phyloP scores from a whole-genome alignment of 306 rosid genomes.

The Cucumis melo region DNA sequence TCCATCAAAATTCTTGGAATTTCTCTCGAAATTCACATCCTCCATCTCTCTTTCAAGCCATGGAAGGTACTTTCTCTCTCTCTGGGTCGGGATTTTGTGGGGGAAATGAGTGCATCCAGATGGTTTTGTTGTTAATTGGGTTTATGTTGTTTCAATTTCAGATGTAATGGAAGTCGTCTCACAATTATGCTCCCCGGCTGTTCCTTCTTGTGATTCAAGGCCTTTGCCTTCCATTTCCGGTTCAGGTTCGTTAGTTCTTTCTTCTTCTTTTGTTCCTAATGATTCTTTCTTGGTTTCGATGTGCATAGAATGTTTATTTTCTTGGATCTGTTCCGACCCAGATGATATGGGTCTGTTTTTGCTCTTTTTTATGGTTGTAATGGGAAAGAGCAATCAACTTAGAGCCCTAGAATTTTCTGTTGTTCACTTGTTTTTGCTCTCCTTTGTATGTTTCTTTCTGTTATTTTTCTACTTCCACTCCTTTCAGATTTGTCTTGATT shows the following conservation, averaged over 20 bases:
- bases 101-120: background rate
- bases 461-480: background rate
- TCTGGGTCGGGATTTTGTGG: background rate
- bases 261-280: background rate
- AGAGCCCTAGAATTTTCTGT: background rate
- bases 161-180: constrained; percentile 34
- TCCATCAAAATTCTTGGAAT: background rate
- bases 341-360: background rate
- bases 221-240: constrained; percentile 16
- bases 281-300: background rate
- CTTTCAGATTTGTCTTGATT: background rate
- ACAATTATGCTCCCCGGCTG: constrained; percentile 15
- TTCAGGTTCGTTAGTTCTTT: constrained; percentile 22
- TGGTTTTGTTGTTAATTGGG: background rate
- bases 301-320: background rate
- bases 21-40: background rate
- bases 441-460: background rate
- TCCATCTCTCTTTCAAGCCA: constrained; percentile 12
- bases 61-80: constrained; percentile 38
- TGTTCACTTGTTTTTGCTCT: background rate
- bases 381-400: background rate
- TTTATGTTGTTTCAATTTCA: constrained; percentile 15
- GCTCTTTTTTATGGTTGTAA: background rate
- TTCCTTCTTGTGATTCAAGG: constrained; percentile 21
- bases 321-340: constrained; percentile 1